Evolutionary conservation across 2,329 filamentous ascomycete species (phyloP).

Genomic region (Epichloe uncinata): DNA sequence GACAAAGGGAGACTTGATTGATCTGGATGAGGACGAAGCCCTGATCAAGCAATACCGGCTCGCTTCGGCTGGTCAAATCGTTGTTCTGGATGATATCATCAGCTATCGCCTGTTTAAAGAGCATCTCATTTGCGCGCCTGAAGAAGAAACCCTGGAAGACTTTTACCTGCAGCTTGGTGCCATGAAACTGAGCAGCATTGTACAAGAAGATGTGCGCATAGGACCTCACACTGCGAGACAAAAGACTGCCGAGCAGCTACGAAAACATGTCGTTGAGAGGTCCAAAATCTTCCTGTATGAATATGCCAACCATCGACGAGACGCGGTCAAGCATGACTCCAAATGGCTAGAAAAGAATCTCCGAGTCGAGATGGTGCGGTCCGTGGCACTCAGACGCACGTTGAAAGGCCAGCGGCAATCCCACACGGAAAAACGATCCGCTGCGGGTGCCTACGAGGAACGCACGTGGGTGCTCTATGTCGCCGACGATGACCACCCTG

Average conservation of each 20-base stretch:
- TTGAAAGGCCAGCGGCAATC: constrained; percentile 56
- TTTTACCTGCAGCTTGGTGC: constrained; percentile 79
- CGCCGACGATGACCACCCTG: constrained; percentile 51
- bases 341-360: constrained; percentile 87
- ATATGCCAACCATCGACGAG: constrained; percentile 52
- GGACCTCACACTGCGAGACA: constrained; percentile 56
- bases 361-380: constrained; percentile 61
- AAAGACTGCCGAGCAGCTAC: constrained; percentile 51
- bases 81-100: constrained; percentile 77
- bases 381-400: constrained; percentile 64
- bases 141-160: constrained; percentile 73
- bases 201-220: constrained; percentile 65
- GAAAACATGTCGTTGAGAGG: constrained; percentile 74
- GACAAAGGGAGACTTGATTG: constrained; percentile 32
- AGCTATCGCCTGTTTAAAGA: constrained; percentile 83
- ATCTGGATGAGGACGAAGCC: constrained; percentile 46
- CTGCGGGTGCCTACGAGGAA: constrained; percentile 44
- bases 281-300: constrained; percentile 83
- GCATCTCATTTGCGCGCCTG: constrained; percentile 70
- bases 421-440: constrained; percentile 62
- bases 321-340: constrained; percentile 72
- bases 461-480: constrained; percentile 61
- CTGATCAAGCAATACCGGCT: constrained; percentile 69
- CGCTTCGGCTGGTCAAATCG: constrained; percentile 55
- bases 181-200: constrained; percentile 58